phyloP scores from a whole-genome alignment of 73 alveolate species.

The Stentor coeruleus region DNA sequence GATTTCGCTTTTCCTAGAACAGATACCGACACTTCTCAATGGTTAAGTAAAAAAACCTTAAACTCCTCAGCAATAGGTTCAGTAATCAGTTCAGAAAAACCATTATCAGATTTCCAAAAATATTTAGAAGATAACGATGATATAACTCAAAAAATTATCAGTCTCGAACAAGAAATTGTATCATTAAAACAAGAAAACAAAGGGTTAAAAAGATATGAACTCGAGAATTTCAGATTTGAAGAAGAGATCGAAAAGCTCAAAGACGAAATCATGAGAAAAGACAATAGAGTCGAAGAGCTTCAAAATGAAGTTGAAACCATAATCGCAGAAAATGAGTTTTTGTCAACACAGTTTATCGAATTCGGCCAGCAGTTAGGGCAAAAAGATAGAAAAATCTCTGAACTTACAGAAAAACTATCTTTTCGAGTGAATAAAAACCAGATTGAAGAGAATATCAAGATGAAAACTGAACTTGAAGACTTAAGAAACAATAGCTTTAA shows the following conservation, averaged over 20 bases:
- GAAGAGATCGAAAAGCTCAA: not conserved
- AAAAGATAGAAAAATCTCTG: not conserved
- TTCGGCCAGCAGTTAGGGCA: not conserved
- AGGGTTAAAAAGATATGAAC: not conserved
- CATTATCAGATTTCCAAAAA: not conserved
- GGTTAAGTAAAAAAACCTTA: not conserved
- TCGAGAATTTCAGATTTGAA: not conserved
- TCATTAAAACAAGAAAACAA: not conserved
- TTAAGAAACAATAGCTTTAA: not conserved
- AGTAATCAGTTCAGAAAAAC: not conserved
- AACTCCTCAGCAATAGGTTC: not conserved
- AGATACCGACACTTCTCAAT: too few relatives aligned
- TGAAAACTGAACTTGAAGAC: not conserved
- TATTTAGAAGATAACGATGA: not conserved
- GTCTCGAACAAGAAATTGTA: not conserved
- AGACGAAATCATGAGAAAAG: not conserved
- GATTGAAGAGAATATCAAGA: conserved; percentile 3
- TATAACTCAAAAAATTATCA: too few relatives aligned
- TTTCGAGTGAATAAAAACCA: not conserved
- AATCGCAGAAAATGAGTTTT: not conserved
- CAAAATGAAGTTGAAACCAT: not conserved
- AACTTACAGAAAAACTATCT: not conserved
- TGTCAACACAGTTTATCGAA: not conserved
- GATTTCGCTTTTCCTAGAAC: too few relatives aligned
- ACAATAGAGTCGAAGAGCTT: not conserved